Base-by-base conservation (phyloP, 1,139 yeast species). In the Debaryomycetaceae sp. region DNA sequence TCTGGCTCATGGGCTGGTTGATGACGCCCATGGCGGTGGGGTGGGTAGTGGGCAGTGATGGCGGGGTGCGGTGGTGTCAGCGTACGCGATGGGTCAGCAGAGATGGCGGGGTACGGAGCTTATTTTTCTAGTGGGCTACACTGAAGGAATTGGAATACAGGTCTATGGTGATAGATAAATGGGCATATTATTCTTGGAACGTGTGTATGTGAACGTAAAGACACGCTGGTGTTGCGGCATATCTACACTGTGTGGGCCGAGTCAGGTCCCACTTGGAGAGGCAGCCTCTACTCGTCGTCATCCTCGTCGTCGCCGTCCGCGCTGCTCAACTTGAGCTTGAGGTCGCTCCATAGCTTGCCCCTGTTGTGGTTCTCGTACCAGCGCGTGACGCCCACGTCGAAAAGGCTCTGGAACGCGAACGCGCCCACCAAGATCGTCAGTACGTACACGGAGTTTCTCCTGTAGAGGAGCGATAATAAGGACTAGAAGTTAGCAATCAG, bases 261-360 rank as follows among this genome's bases (percentile, higher is more conserved):
- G n/a, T n/a, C n/a, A n/a, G n/a, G n/a, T n/a, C n/a, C n/a, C n/a
- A n/a, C n/a, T n/a, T n/a, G n/a, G n/a, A n/a, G n/a, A n/a, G n/a
- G n/a, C n/a, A n/a, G n/a, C n/a, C n/a, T 32, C 32, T 43, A 39
- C 31, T 66, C 72, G 37, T 73, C 77, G 33, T 72, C 79, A 23
- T 72, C 81, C 22, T 65, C 77, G 5, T 55, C 73, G 14, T 65
- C 79, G 20, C 59, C 79, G 37, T 62, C 80, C 42, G 67, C 74
- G 40, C 62, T 79, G 34, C 61, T 63, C 43, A 74, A 70, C 45
- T 68, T 70, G 42, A 64, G 65, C 65, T 81, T 83, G 55, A 90
- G 82, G 51, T 90, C 97, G 55, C 81, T 77, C 98, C 98, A 90
- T 67, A 86, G 85, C 68, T 90, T 90, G 49, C 97, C 98, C 55